phyloP scores from a whole-genome alignment of 1,284 basidiomycete species.

The Ustilago hordei region DNA sequence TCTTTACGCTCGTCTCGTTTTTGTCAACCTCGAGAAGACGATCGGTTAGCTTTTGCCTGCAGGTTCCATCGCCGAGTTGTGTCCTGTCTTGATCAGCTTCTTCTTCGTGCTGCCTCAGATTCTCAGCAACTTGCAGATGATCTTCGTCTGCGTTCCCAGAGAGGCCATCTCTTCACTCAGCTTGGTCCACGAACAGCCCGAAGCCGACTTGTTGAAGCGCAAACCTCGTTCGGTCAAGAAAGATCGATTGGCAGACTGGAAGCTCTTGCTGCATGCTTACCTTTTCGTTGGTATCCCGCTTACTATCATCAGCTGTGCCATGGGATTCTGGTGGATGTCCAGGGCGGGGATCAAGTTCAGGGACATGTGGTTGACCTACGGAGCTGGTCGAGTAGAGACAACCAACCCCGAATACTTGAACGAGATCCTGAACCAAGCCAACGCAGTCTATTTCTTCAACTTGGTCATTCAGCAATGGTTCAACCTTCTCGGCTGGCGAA shows the following conservation, averaged over 20 bases:
- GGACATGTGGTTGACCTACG: slow-evolving; percentile 74
- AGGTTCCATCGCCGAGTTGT: slow-evolving; percentile 77
- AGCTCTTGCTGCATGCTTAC: slow-evolving; percentile 77
- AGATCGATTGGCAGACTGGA: slow-evolving; percentile 72
- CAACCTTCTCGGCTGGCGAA: slow-evolving; percentile 70
- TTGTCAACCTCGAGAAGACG: slow-evolving; percentile 77
- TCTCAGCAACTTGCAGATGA: slow-evolving; percentile 72
- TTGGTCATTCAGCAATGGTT: slow-evolving; percentile 79
- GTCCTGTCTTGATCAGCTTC: slow-evolving; percentile 75
- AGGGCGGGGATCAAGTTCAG: slow-evolving; percentile 21
- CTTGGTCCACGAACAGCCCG: slow-evolving; percentile 75
- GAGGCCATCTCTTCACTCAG: slow-evolving; percentile 72
- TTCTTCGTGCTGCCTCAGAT: slow-evolving; percentile 73
- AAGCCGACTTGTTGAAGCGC: slow-evolving; percentile 72
- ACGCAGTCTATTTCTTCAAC: slow-evolving; percentile 73
- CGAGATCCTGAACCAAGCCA: slow-evolving; percentile 70
- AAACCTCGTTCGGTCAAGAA: slow-evolving; percentile 73
- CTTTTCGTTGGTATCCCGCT: slow-evolving; percentile 75
- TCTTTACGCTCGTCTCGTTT: slow-evolving; percentile 75
- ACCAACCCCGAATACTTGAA: slow-evolving; percentile 67
- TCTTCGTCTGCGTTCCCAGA: slow-evolving; percentile 71
- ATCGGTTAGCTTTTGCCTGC: slow-evolving; percentile 62
- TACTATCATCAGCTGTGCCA: slow-evolving; percentile 71
- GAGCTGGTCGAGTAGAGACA: slow-evolving; percentile 70
- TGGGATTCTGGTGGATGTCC: slow-evolving; percentile 73